These are phyloP conservation scores for Fusarium vanettenii DNA, from an alignment of 2,329 filamentous ascomycete species.

Conservation along the genomic window DNA sequence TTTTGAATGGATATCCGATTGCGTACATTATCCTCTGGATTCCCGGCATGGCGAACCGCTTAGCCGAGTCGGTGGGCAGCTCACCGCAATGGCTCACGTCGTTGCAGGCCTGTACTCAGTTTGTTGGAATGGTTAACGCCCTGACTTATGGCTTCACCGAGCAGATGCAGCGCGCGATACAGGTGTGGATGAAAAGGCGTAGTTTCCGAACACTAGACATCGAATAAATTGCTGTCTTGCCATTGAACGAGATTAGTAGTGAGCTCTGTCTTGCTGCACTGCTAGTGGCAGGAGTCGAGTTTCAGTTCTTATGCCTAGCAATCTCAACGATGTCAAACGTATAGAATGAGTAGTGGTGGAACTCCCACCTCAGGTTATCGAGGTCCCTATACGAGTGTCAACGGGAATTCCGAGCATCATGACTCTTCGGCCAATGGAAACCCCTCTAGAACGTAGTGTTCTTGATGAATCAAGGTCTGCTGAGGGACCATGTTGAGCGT, in stretches of 20 bases:
- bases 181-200: not conserved
- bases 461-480: too few species aligned
- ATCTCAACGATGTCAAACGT: not conserved
- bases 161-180: not conserved
- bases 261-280: not conserved
- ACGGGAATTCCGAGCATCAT: too few species aligned
- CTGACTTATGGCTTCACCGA: constrained; percentile 6
- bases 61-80: not conserved
- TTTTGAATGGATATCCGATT: constrained; percentile 6
- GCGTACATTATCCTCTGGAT: constrained; percentile 4
- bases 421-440: too few species aligned
- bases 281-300: not conserved
- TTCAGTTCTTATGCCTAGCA: not conserved
- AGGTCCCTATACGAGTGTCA: too few species aligned
- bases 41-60: constrained; percentile 1
- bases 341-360: too few species aligned
- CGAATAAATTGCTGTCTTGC: not conserved
- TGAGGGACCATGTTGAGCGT: too few species aligned
- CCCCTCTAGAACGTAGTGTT: too few species aligned
- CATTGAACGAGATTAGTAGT: not conserved
- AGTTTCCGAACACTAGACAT: not conserved
- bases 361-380: too few species aligned
- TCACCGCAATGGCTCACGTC: not conserved
- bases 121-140: not conserved
- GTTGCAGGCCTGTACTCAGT: not conserved